Conservation (phyloP, 2,329 filamentous ascomycete genomes). For the Paraphoma chrysanthemicola region DNA sequence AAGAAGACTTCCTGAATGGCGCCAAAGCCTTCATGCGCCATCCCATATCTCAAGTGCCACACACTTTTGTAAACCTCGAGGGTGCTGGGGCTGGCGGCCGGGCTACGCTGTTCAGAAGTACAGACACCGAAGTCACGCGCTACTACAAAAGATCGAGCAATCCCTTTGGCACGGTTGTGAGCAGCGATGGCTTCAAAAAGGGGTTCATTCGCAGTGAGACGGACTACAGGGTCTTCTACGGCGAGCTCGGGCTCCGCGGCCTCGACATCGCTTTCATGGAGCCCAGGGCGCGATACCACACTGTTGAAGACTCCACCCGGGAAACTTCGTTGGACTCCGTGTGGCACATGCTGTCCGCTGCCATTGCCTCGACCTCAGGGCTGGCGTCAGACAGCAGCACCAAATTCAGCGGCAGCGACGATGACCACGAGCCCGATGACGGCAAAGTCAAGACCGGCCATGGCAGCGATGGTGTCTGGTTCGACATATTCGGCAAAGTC, state of each 20-base stretch:
- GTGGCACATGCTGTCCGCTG: constrained; percentile 94
- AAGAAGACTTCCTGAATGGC: constrained; percentile 91
- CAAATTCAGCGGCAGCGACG: constrained; percentile 69
- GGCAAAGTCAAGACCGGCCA: constrained; percentile 71
- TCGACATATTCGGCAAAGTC: constrained; percentile 82
- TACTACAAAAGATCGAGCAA: constrained; percentile 75
- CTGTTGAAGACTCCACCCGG: constrained; percentile 81
- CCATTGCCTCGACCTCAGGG: constrained; percentile 74
- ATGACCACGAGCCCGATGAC: constrained; percentile 56
- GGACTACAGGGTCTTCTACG: constrained; percentile 85
- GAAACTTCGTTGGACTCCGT: constrained; percentile 76
- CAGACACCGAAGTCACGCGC: constrained; percentile 83
- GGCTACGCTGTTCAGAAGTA: constrained; percentile 85
- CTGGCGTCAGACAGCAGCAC: constrained; percentile 73
- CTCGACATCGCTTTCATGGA: constrained; percentile 92
- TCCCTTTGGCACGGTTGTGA: constrained; percentile 85
- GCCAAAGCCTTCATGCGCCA: constrained; percentile 85
- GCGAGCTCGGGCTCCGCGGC: constrained; percentile 79
- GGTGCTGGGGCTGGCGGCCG: constrained; percentile 91
- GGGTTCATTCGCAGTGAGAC: constrained; percentile 84
- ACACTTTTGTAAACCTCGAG: constrained; percentile 93
- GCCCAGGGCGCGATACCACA: constrained; percentile 88
- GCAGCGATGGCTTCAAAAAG: constrained; percentile 81
- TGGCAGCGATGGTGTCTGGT: constrained; percentile 82
- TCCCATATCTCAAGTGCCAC: constrained; percentile 78